Base-by-base conservation (phyloP, 257 asterid genomes). In the Henckelia pumila region DNA sequence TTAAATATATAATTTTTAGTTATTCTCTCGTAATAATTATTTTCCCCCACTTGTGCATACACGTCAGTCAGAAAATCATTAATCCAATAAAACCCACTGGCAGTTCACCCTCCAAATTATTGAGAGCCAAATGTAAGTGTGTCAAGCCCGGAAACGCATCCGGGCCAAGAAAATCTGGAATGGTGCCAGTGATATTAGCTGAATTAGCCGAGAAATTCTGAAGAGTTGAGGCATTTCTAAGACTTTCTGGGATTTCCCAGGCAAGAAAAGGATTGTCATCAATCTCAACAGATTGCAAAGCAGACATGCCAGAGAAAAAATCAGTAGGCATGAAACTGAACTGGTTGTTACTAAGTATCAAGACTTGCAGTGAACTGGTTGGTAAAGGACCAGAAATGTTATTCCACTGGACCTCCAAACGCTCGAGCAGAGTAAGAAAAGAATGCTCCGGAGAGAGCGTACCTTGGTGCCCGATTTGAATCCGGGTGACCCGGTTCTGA, bases 381-480 rank as follows among this genome's bases (percentile, higher is more conserved):
- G 97, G 97, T 20, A 92, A 75, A 77, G 97, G 95, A 8, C 98
- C 96, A 52, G 95, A 83, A 35, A 92, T 82, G 47, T 83, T 88
- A 81, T 92, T 92, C 89, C 87, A 76, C 49, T 89, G 96, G 14
- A 92, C 85, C 88, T 92, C 98, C 49, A 92, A 77, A 2, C 88
- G 83, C 73, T 88, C 81, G 47, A 92, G 93, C 26, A 71, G 77
- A 55, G 89, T 78, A 23, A 92, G 81, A 52, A 74, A 74, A 10
- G 93, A 77, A 64, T 89, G 84, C 24, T 83, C 84, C 30, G 32
- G 58, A 64, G 96, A 93, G 61, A 92, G 93, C 49, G 87, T 89
- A 78, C 97, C 98, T 75, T 79, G 83, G 77, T 76, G 88, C 47
- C 97, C 96, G 76, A 92, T 82, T 78, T 92, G 96, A 75, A 92